phyloP scores from a whole-genome alignment of 2,329 filamentous ascomycete genomes.

The Alternaria sp. region DNA sequence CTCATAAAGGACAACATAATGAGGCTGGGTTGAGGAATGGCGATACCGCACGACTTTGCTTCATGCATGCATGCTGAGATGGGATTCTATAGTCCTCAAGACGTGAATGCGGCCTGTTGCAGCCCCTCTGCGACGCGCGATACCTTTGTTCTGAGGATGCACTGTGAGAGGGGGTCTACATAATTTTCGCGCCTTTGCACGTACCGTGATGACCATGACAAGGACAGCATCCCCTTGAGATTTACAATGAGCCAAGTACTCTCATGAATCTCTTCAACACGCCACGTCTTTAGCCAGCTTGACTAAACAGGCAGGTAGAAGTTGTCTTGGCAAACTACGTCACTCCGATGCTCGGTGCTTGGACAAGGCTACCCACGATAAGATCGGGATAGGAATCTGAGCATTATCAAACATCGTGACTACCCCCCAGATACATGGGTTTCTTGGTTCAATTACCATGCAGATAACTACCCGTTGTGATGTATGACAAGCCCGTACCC shows the following conservation, averaged over 20 bases:
- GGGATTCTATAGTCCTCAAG: not conserved
- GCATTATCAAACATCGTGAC: slow-evolving; percentile 26
- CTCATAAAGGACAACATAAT: not conserved
- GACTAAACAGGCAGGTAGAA: slow-evolving; percentile 26
- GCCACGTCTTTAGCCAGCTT: not conserved
- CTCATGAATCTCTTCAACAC: not conserved
- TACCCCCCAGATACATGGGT: slow-evolving; percentile 1
- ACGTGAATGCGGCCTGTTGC: no score
- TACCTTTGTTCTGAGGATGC: not conserved
- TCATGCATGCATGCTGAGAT: not conserved
- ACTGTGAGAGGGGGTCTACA: not conserved
- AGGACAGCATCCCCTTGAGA: not conserved
- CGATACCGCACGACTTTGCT: not conserved
- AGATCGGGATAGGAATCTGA: slow-evolving; percentile 11
- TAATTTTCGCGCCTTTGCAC: not conserved
- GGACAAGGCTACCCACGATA: slow-evolving; percentile 22
- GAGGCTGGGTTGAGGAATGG: not conserved
- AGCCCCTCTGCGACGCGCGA: no score
- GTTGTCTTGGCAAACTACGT: slow-evolving; percentile 26
- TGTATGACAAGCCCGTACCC: not conserved
- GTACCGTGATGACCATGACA: not conserved
- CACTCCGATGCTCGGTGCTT: slow-evolving; percentile 32
- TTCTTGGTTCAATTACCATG: not conserved
- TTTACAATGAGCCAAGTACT: not conserved
- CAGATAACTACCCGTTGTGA: slow-evolving; percentile 15